Evolutionary conservation across 163 green algal species (phyloP), one percentile per base, ranked within the genome.

Genomic region (Scenedesmus sp.): DNA sequence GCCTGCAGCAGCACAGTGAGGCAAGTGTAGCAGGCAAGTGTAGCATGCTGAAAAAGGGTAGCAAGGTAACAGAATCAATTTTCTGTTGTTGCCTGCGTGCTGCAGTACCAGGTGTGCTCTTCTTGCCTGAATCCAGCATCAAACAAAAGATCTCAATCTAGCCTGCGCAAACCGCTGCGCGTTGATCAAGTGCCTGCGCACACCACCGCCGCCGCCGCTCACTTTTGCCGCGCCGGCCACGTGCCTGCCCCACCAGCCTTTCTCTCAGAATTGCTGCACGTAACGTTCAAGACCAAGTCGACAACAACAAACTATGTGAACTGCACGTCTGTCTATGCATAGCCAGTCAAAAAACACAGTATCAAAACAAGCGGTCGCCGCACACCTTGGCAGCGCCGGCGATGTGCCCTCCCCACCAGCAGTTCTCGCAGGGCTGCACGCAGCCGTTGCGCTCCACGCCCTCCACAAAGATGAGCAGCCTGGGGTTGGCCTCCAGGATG

Each of bases 401-500:
- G 23, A 93, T 59, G 57, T 86, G 57, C 3, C 90, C 93, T n/a
- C 93, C 93, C 93, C 93, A 94, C 82, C 84, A 94, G 34, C 74
- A 92, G 55, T 46, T 64, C 56, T 94, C 93, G 2, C 20, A 0
- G 12, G 87, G 55, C 54, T 93, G 88, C 82, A 92, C 90, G 20
- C 87, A 34, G 20, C 55, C 83, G 88, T 93, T 90, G 46, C 84
- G 46, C 54, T 90, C 90, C 23, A 91, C 90, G n/a, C 93, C 93
- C 88, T 94, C 93, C 74, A 94, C 93, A 92, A 94, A 94, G n/a
- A 93, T 81, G 18, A 94, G 88, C 90, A 93, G 84, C 60, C 57
- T 64, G 10, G 93, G 93, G 90, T 91, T 93, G 76, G 84, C 90
- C 76, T 88, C 90, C 57, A 91, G 52, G 5, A 91, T 66, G 10